Base-by-base conservation (phyloP, 192 early-diverging fungal genomes). In the Umbelopsis isabellina region DNA sequence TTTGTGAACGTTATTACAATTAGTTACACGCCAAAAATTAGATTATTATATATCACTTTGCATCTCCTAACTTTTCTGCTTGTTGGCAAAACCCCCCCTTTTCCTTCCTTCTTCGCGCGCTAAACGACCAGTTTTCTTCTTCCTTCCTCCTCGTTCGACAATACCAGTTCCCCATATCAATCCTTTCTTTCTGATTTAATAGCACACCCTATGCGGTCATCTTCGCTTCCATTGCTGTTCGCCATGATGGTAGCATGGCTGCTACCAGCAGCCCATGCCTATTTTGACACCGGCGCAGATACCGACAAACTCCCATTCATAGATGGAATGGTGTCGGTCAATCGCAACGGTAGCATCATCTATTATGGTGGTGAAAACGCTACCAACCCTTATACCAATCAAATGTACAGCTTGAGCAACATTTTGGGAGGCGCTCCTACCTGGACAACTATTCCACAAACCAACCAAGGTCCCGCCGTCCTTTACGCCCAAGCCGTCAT, bases 311-410 rank as follows among this genome's bases (percentile, higher is more conserved):
- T 74, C 18, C 72, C 72, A 16, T 74, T 74, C 53, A 68, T 65
- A 41, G 67, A 61, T 45, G 72, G 67, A 50, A 74, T 74, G 72
- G 46, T 48, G 15, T 74, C 50, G 21, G 72, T 61, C 58, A 55
- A 74, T 61, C 22, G 15, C 9, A 69, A 65, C 48, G 49, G 49
- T 25, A 69, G 67, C 23, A 20, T 74, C 45, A 49, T 68, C 48
- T 55, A 69, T 44, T 74, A 65, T 21, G 72, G 72, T 55, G 72
- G 72, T 20, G 72, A 69, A 27, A 69, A 61, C 23, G 53, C 72
- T 46, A 69, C 55, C 5, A 21, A 15, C 27, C 44, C 23, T 22
- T 69, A 69, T 48, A 69, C 67, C n/a, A 74, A 74, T 48, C 46
- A 61, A 44, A 47, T 74, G 16, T 74, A 74, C 44, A 35, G 49